phyloP scores from a whole-genome alignment of 345 rosid genomes.

The Eucalyptus curtisii region DNA sequence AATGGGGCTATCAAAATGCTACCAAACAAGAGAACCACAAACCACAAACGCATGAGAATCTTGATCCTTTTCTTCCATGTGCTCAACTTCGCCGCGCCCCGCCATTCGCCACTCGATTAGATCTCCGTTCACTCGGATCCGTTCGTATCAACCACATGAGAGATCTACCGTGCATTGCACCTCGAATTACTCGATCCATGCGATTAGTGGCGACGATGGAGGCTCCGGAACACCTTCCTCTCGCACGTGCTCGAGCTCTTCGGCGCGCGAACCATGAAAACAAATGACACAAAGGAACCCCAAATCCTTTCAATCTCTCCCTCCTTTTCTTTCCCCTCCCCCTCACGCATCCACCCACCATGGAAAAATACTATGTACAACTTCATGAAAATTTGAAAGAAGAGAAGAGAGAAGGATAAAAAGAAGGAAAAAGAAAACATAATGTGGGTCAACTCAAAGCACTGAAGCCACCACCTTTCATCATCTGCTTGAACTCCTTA shows the following conservation, averaged over 20 bases:
- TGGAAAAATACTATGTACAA: background rate
- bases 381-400: background rate
- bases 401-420: background rate
- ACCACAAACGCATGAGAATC: background rate
- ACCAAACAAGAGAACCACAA: background rate
- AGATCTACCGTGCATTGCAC: background rate
- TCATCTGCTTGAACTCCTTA: constrained; percentile 30
- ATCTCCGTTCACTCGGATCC: background rate
- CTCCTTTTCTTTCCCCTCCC: background rate
- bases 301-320: background rate
- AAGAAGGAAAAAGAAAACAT: background rate
- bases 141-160: background rate
- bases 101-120: background rate
- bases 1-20: background rate
- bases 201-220: background rate
- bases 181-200: background rate
- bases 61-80: background rate
- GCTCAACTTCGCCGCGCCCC: background rate
- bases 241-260: background rate
- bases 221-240: background rate
- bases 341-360: background rate
- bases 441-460: background rate
- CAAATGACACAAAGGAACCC: background rate
- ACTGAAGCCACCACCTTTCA: constrained; percentile 20
- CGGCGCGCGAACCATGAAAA: background rate